Base-by-base conservation (phyloP, 768 basidiomycete species). In the Daedalea quercina region DNA sequence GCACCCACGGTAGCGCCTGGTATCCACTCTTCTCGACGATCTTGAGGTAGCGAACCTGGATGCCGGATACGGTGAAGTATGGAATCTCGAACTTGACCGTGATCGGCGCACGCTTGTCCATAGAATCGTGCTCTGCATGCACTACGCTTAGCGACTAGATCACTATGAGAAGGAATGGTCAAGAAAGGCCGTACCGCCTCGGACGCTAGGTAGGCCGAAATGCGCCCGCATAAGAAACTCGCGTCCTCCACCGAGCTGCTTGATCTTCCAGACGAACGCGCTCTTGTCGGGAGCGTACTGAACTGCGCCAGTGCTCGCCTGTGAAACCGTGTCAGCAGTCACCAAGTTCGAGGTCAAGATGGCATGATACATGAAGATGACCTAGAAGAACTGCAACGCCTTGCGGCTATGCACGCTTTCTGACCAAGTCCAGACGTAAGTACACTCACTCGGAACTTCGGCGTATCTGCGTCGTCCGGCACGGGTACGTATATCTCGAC, bases 401-500 rank as follows among this genome's bases (percentile, higher is more conserved):
- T 9, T 44, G 20, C 20, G 17, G 9, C n/a, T 23, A 9, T 3
- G 2, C 3, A 25, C 11, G 24, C 13, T 19, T 15, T 15, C 37
- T 15, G 8, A 15, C 37, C 33, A 15, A 50, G 19, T 31, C 33
- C 9, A 50, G 24, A 31, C 40, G 17, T 6, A 17, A 40, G 37
- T 6, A 25, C 24, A 66, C 87, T 57, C 63, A 94, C 94, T 64
- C 94, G 78, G 73, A 98, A 99, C 65, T 94, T 96, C 0, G 96
- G 96, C 61, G 85, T 95, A 67, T 97, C 95, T 19, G 95, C 96
- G 67, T 98, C 96, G 61, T 98, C 95, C 9, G 96, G 95, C 0
- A 99, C 95, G n/a, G 94, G 94, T 3, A 99, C 95, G 69, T 90
- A 96, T 47, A 98, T 87, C 73, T 99, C 96, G 26, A 98, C 95